Percentiles rank a stretch among this genome's conserved stretches.
Evolutionary conservation across 352 stramenopile species (phyloP).

Genomic region (Phytophthora lateralis): DNA sequence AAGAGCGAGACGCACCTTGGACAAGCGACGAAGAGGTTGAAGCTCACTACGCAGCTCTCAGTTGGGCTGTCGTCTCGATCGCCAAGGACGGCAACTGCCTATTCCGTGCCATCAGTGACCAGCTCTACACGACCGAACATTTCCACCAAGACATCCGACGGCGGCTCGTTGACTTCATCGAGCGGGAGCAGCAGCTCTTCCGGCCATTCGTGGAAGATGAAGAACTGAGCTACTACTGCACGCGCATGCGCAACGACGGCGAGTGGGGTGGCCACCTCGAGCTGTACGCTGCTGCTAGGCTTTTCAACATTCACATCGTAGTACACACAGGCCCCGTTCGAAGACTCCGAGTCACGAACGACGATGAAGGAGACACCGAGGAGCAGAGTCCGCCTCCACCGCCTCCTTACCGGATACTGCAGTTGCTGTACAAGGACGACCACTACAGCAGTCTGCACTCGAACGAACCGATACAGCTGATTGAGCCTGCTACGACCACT

Average conservation of each 20-base stretch:
- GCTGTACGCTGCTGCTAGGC: constrained; percentile 57
- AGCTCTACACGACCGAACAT: constrained; percentile 54
- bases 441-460: constrained; percentile 63
- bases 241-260: constrained; percentile 51
- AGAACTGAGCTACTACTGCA: constrained; percentile 43
- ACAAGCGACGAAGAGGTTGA: constrained; percentile 44
- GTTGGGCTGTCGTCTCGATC: constrained; percentile 38
- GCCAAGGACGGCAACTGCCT: constrained; percentile 58
- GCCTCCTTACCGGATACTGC: constrained; percentile 41
- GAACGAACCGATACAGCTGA: constrained; percentile 16
- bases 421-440: constrained; percentile 54
- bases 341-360: constrained; percentile 50
- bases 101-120: constrained; percentile 62
- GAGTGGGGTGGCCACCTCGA: constrained; percentile 70
- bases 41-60: constrained; percentile 41
- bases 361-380: constrained; percentile 11
- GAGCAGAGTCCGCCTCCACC: constrained; percentile 16
- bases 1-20: constrained; percentile 38
- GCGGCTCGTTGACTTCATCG: constrained; percentile 52
- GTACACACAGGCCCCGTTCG: constrained; percentile 58
- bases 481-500: neutral
- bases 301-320: constrained; percentile 68
- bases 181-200: constrained; percentile 42
- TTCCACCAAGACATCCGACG: constrained; percentile 50
- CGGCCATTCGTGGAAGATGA: constrained; percentile 47